Base-by-base conservation (phyloP, 1,284 basidiomycete genomes). In the Apiotrichum brassicae region DNA sequence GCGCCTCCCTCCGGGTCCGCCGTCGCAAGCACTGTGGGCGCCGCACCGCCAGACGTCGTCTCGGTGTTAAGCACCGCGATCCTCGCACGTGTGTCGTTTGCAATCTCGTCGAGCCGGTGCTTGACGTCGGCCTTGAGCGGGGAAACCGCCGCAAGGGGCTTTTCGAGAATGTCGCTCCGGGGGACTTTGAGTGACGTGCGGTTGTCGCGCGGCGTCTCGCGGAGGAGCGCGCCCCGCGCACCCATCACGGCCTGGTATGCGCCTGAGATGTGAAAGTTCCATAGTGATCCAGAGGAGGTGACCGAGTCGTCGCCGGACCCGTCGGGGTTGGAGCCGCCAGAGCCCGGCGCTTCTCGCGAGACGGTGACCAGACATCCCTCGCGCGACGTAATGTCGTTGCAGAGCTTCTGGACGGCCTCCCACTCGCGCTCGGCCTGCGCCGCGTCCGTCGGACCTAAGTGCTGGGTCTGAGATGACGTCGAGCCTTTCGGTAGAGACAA, bases 211-310 rank as follows among this genome's bases (percentile, higher is more conserved):
- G 92, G 92, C 63, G 85, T 85, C 62, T 93, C 88, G 59, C 93
- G 87, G 54, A 95, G 72, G 53, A 97, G 82, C 77, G 86, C 82
- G 18, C 89, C 91, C 44, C 91, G 80, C 42, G 92, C 86, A 48
- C 83, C 78, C 83, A 95, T 87, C 59, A 97, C 94, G 70, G 93
- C 87, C 66, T 88, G 87, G 74, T 92, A 92, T 23, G 84, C 81
- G 41, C 93, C 93, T 53, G 86, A 88, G 58, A 97, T 80, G 70
- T 91, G 84, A 66, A 95, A 93, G 72, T 91, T 92, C 83, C 86
- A 90, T 36, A 62, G 56, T 5, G 58, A 56, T 8, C 38, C 46
- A 5, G 47, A 32, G 5, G 46, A 11, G n/a, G 46, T 22, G 6
- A 40, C 8, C 25, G 44, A 20, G 35, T 35, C 38, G 36, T 23